These are phyloP conservation scores for Testicularia cyperi DNA, from an alignment of 1,284 basidiomycete species.

Conservation along the genomic window DNA sequence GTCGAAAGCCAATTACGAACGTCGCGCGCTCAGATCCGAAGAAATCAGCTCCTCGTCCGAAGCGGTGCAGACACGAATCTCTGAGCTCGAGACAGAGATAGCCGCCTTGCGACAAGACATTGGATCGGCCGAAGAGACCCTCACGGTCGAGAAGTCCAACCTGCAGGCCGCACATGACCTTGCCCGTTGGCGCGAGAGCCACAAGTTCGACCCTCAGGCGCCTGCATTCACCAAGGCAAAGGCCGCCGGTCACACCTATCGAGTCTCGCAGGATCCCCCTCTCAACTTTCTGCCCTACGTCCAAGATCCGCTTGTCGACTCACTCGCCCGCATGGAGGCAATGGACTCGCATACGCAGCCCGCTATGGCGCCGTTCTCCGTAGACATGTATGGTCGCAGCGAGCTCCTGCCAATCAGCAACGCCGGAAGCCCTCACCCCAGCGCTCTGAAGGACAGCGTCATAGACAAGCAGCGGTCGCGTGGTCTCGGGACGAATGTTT, in stretches of 20 bases:
- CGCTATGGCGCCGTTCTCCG: too few species aligned
- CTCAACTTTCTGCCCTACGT: conserved; percentile 20
- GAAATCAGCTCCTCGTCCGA: conserved; percentile 5
- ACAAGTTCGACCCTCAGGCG: neutral
- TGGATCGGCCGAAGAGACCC: neutral
- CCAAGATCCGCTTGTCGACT: conserved; percentile 30
- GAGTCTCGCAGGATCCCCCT: conserved; percentile 14
- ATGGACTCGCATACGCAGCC: too few species aligned
- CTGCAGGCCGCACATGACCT: neutral
- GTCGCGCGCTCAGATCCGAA: conserved; percentile 15
- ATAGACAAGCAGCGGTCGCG: conserved; percentile 14
- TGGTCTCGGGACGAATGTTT: conserved; percentile 21
- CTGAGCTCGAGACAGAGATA: conserved; percentile 1
- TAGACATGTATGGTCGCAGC: too few species aligned
- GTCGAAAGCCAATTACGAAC: conserved; percentile 42
- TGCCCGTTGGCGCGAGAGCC: neutral
- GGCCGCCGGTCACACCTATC: conserved; percentile 8
- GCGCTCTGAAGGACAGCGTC: too few species aligned
- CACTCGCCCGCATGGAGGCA: conserved; percentile 26
- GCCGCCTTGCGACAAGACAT: neutral
- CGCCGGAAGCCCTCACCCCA: too few species aligned
- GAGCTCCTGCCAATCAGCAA: too few species aligned
- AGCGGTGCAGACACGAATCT: neutral
- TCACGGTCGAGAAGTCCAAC: neutral
- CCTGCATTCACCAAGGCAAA: neutral